A percentile compares a stretch with the other conserved stretches of the same genome.
These are phyloP conservation scores for Paecilomyces niveus DNA, from an alignment of 2,329 filamentous ascomycete genomes.

Conservation along the genomic window DNA sequence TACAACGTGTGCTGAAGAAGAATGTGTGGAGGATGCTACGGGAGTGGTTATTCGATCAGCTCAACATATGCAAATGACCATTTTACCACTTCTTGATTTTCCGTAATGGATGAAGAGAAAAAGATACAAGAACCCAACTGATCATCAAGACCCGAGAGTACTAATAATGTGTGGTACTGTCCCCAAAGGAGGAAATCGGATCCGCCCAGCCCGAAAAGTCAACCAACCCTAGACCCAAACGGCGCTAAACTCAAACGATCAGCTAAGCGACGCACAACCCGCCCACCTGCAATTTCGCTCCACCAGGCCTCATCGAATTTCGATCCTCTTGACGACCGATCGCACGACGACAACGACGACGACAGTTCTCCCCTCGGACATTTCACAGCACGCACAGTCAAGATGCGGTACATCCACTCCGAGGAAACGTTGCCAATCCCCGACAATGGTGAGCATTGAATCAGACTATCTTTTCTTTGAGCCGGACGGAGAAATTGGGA, in stretches of 20 bases:
- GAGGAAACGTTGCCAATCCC: slow-evolving; percentile 93
- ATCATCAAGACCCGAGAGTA: not conserved
- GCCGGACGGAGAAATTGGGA: not conserved
- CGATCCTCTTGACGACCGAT: slow-evolving; percentile 31
- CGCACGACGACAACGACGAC: slow-evolving; percentile 29
- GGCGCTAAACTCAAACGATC: slow-evolving; percentile 27
- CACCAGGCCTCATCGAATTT: slow-evolving; percentile 31
- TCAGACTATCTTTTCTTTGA: slow-evolving; percentile 3
- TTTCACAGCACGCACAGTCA: slow-evolving; percentile 48
- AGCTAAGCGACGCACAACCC: slow-evolving; percentile 40
- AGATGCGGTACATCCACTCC: slow-evolving; percentile 99
- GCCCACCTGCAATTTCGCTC: slow-evolving; percentile 32
- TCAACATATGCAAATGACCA: not conserved
- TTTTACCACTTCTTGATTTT: not conserved
- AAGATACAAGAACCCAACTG: not conserved
- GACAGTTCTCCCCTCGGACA: slow-evolving; percentile 35
- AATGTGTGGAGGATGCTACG: no score
- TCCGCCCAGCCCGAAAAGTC: not conserved
- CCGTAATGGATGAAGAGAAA: not conserved
- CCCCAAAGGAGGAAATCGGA: no score
- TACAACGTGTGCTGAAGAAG: no score
- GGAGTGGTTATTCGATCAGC: not conserved
- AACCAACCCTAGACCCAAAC: slow-evolving; percentile 21
- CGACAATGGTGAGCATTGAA: slow-evolving; percentile 75
- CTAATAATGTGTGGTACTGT: no score